Conservation (phyloP, 2,329 filamentous ascomycete species). For the Verticillium klebahnii region DNA sequence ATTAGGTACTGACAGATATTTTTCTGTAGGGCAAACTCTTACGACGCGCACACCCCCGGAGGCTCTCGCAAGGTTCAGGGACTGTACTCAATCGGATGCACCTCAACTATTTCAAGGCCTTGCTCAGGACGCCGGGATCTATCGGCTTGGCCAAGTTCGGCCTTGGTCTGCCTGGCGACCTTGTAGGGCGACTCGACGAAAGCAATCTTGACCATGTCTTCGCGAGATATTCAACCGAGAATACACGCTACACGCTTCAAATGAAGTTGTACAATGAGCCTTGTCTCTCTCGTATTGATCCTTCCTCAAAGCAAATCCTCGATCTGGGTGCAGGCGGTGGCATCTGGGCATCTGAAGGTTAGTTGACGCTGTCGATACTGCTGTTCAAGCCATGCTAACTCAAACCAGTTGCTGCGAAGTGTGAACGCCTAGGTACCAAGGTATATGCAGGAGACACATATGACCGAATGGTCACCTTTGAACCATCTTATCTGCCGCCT, state of each 20-base stretch:
- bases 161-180: background rate
- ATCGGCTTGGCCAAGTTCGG: background rate
- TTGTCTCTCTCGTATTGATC: background rate
- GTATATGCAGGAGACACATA: background rate
- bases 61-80: background rate
- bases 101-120: background rate
- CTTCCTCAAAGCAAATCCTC: background rate
- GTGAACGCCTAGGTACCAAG: background rate
- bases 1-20: background rate
- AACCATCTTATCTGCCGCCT: background rate
- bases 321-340: background rate
- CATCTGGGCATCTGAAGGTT: background rate
- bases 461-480: background rate
- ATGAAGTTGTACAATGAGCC: background rate
- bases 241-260: background rate
- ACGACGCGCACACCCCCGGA: background rate
- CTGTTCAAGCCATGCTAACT: background rate
- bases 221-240: background rate
- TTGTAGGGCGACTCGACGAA: background rate
- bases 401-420: background rate
- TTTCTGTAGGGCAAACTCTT: background rate
- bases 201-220: background rate
- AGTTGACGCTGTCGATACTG: background rate
- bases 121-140: background rate
- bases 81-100: background rate